These are phyloP conservation scores for Yarrowia yakushimensis DNA, from an alignment of 805 yeast species.

Conservation along the genomic window DNA sequence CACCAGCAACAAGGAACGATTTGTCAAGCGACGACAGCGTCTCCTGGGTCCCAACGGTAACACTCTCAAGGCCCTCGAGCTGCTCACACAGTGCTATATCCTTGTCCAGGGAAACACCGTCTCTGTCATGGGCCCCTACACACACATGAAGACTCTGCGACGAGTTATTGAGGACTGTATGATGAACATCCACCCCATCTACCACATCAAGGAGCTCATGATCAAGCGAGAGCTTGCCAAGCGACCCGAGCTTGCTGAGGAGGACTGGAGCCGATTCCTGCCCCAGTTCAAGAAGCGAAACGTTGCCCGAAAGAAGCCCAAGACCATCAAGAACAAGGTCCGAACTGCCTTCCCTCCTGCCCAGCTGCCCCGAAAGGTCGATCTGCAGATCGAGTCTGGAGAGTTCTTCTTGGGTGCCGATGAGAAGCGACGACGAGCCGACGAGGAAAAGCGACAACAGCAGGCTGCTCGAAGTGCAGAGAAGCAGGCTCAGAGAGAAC, in stretches of 20 bases:
- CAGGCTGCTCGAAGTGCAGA: slow-evolving; percentile 66
- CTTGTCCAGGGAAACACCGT: slow-evolving; percentile 97
- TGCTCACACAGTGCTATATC: slow-evolving; percentile 91
- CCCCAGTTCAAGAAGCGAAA: slow-evolving; percentile 96
- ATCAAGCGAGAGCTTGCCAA: slow-evolving; percentile 92
- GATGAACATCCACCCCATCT: slow-evolving; percentile 96
- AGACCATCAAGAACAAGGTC: slow-evolving; percentile 65
- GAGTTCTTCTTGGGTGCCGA: slow-evolving; percentile 89
- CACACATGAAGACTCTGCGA: slow-evolving; percentile 86
- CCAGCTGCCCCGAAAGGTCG: slow-evolving; percentile 94
- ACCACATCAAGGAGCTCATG: slow-evolving; percentile 95
- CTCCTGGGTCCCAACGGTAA: slow-evolving; percentile 96
- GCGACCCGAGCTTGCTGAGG: slow-evolving; percentile 91
- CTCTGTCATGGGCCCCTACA: slow-evolving; percentile 93
- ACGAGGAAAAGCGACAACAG: slow-evolving; percentile 72
- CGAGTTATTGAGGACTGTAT: slow-evolving; percentile 97
- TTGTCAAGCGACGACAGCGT: slow-evolving; percentile 92
- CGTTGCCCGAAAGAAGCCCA: slow-evolving; percentile 88
- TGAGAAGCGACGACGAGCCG: slow-evolving; percentile 68
- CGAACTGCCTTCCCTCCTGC: slow-evolving; percentile 99
- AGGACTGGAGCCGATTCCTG: slow-evolving; percentile 94
- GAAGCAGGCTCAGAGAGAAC: slow-evolving; percentile 65
- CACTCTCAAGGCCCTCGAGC: slow-evolving; percentile 90
- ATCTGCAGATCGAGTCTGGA: slow-evolving; percentile 96
- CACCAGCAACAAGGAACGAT: slow-evolving; percentile 87